Evolutionary conservation across 1,139 yeast species (phyloP), one percentile per base, ranked within the genome.

Genomic region (Geotrichum klebahnii): DNA sequence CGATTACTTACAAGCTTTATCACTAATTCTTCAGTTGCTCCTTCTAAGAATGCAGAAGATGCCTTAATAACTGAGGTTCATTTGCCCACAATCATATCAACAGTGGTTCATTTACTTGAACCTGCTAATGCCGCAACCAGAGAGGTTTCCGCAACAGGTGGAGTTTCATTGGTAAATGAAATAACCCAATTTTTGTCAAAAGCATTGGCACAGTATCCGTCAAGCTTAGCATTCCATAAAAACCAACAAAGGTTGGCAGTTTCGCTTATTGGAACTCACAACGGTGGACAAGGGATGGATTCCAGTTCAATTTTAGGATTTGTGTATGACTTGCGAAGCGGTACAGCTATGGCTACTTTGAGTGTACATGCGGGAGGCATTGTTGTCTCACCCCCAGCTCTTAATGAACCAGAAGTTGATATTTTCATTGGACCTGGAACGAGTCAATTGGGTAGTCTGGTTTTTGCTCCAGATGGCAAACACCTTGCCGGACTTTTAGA

Each of bases 191-290:
- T 59, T 38, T 46, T 62, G 37, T 51, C 62, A 1, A 42, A 48
- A 6, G 56, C 59, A 2, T 48, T 60, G 54, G 36, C 46, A 12
- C 42, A 46, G 39, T 58, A 55, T 42, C 60, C 63, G 2, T 57
- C 57, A 19, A 44, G 52, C 19, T 52, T 61, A 26, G 57, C 60
- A 19, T 62, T 62, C 49, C 63, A 62, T 50, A 61, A 60, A 48
- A 53, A 51, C 10, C 63, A 59, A 44, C 65, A 62, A 47, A 49
- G 60, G 29, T 55, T 62, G 12, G 65, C 64, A n/a, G 56, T 61
- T 1, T 51, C 59, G 5, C 22, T 50, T 9, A 32, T 22, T 14
- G 33, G 34, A 16, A 28, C 9, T 24, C 44, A 14, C 44, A 16
- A 19, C 23, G 16, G 24, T 14, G 8, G 6, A 14, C 39, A 56